Percentiles rank a stretch among this genome's conserved stretches.
Evolutionary conservation across 2,329 filamentous ascomycete genomes (phyloP).

Genomic region (Cercospora nicotianae): DNA sequence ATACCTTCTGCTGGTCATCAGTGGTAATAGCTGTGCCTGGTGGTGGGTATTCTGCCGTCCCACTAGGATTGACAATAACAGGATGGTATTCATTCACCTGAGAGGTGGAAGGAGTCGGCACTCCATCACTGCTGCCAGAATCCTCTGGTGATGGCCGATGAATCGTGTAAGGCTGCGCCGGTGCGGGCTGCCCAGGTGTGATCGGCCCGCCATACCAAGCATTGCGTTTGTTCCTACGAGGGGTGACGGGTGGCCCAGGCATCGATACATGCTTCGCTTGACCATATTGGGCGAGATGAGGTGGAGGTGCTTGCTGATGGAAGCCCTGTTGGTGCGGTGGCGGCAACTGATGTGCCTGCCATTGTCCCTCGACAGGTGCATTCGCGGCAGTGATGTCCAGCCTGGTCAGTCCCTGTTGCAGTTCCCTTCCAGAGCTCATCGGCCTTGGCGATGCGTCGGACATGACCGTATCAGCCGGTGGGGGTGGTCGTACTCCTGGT

Average conservation of each 20-base stretch:
- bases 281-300: slow-evolving; percentile 34
- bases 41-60: slow-evolving; percentile 48
- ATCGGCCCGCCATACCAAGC: slow-evolving; percentile 68
- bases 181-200: slow-evolving; percentile 23
- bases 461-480: slow-evolving; percentile 74
- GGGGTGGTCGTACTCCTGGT: slow-evolving; percentile 60
- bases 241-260: slow-evolving; percentile 49
- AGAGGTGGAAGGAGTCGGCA: slow-evolving; percentile 53
- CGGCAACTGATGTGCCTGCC: slow-evolving; percentile 29
- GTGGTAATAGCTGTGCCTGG: slow-evolving; percentile 37
- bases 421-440: slow-evolving; percentile 48
- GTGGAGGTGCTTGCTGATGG: slow-evolving; percentile 21
- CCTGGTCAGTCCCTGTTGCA: slow-evolving; percentile 66
- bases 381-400: slow-evolving; percentile 61
- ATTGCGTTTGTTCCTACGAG: slow-evolving; percentile 64
- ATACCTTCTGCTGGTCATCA: slow-evolving; percentile 44
- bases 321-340: slow-evolving; percentile 25
- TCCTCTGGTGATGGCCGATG: slow-evolving; percentile 57
- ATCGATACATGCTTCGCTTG: slow-evolving; percentile 40
- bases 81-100: slow-evolving; percentile 54
- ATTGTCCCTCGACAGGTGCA: slow-evolving; percentile 36
- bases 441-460: slow-evolving; percentile 54
- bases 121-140: slow-evolving; percentile 56
- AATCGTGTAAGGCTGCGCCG: slow-evolving; percentile 20
- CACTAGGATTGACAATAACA: slow-evolving; percentile 54